Percentiles rank a stretch among this genome's conserved stretches.
Conservation (phyloP, 768 basidiomycete genomes). For the Serendipita indica region DNA sequence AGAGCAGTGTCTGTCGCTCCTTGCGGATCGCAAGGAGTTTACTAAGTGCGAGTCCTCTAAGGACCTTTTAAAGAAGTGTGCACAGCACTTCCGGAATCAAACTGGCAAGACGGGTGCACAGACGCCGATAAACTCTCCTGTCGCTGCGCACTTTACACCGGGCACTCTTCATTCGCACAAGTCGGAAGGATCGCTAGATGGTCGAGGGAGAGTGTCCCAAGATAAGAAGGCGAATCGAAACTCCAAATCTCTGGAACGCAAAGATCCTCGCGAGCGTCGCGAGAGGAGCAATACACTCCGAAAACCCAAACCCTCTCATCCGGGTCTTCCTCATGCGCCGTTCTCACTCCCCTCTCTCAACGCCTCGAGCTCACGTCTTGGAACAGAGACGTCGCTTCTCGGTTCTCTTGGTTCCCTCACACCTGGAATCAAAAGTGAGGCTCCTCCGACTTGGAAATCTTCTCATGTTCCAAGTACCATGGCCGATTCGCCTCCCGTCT, state of each 20-base stretch:
- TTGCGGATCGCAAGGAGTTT: conserved; percentile 91
- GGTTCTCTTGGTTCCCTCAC: background rate
- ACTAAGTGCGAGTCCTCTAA: conserved; percentile 72
- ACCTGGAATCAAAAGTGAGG: background rate
- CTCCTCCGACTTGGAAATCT: background rate
- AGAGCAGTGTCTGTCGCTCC: conserved; percentile 67
- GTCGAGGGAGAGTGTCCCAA: background rate
- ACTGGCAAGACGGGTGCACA: background rate
- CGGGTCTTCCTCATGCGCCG: background rate
- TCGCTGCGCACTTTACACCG: background rate
- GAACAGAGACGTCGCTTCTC: background rate
- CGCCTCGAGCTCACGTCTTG: background rate
- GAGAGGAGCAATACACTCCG: conserved; percentile 1
- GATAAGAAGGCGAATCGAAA: conserved; percentile 3
- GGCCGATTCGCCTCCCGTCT: background rate
- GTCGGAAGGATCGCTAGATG: conserved; percentile 3
- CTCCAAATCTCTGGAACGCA: conserved; percentile 1
- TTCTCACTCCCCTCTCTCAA: background rate
- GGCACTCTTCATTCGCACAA: conserved; percentile 1
- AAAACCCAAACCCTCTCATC: background rate
- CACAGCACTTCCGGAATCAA: conserved; percentile 48
- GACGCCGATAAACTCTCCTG: background rate
- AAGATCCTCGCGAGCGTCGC: background rate
- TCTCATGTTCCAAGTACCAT: background rate
- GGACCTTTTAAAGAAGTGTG: conserved; percentile 91